Evolutionary conservation across 1,284 basidiomycete species (phyloP).

Genomic region (Fomitopsis betulina): DNA sequence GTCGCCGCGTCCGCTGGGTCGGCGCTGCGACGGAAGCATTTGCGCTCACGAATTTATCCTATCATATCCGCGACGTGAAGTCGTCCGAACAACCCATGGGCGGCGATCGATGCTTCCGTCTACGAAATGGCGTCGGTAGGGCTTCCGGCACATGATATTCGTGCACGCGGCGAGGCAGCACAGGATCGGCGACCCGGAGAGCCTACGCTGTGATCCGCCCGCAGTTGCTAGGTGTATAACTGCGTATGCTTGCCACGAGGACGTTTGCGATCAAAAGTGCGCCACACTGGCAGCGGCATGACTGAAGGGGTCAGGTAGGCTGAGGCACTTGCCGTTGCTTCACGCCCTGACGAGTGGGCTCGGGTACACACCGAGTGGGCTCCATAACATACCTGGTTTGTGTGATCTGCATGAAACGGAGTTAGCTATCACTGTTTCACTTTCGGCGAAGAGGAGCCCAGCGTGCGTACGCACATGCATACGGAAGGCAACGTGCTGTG

Average conservation of each 20-base stretch:
- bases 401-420: background rate
- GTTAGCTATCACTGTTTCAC: background rate
- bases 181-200: background rate
- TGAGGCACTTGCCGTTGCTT: background rate
- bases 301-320: background rate
- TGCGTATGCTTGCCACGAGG: background rate
- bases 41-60: background rate
- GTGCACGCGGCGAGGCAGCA: background rate
- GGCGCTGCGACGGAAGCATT: background rate
- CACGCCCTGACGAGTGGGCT: background rate
- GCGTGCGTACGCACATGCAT: background rate
- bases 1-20: constrained; percentile 1
- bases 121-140: background rate
- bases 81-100: background rate
- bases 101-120: constrained; percentile 4
- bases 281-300: background rate
- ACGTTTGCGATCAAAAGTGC: background rate
- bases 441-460: background rate
- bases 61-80: background rate
- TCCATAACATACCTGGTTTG: background rate
- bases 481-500: background rate
- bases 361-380: background rate
- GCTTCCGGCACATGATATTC: background rate
- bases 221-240: background rate
- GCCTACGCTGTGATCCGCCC: background rate